Conservation (phyloP, 2,329 filamentous ascomycete genomes). For the Phaeosphaeria sp. region DNA sequence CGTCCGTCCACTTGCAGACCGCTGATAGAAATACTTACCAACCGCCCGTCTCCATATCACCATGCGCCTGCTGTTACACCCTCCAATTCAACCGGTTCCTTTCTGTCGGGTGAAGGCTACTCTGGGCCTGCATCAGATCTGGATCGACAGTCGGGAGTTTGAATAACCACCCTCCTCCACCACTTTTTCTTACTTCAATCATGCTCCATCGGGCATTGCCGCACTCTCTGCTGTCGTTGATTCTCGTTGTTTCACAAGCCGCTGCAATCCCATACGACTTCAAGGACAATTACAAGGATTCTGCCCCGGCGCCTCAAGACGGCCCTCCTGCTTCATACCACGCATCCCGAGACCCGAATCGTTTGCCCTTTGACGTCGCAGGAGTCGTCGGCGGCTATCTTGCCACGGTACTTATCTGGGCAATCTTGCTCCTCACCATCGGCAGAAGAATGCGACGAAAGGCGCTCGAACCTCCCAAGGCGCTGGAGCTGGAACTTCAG, state of each 20-base stretch:
- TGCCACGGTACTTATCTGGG: constrained; percentile 75
- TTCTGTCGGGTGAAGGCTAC: constrained; percentile 24
- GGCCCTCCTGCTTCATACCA: constrained; percentile 34
- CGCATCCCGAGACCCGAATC: constrained; percentile 50
- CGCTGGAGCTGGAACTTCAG: constrained; percentile 65
- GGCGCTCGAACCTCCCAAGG: constrained; percentile 59
- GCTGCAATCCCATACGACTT: constrained; percentile 34
- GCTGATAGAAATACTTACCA: constrained; percentile 27
- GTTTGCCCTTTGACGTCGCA: constrained; percentile 81
- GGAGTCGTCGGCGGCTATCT: constrained; percentile 86
- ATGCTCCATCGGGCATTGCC: constrained; percentile 38
- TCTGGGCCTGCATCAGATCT: constrained; percentile 15
- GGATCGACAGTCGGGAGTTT: constrained; percentile 17
- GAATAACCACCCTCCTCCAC: constrained; percentile 12
- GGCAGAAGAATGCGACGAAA: constrained; percentile 52
- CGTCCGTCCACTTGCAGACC: constrained; percentile 35
- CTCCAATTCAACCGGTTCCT: constrained; percentile 30
- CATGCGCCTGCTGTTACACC: constrained; percentile 34
- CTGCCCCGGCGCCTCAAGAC: constrained; percentile 35
- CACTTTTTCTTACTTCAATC: constrained; percentile 17
- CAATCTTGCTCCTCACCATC: constrained; percentile 61
- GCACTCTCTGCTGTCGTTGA: constrained; percentile 31
- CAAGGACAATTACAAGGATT: constrained; percentile 33
- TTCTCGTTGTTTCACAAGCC: constrained; percentile 31
- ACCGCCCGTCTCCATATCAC: constrained; percentile 31